Base-by-base conservation (phyloP, 495 filamentous ascomycete species). In the Podospora appendiculata region DNA sequence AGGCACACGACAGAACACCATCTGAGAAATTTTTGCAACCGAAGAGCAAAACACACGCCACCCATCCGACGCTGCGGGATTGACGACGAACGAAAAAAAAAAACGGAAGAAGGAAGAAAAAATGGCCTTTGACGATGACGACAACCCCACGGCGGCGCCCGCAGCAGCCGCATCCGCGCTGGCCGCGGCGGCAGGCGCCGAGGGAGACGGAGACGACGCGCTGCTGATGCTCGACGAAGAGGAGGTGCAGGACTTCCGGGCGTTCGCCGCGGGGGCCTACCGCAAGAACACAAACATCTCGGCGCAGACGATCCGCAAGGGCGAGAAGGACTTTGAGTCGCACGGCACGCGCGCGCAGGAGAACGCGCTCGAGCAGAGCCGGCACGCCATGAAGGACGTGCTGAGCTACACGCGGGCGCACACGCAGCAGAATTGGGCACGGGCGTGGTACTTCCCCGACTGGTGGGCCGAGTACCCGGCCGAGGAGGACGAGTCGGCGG, bases 251-350 rank as follows among this genome's bases (percentile, higher is more conserved):
- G 36, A 38, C 36, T 38, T 38, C 7, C 36, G 36, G 10, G 13
- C 9, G 3, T 38, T 38, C 8, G 13, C 36, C 10, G 13, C 25
- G 2, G 25, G 25, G 2, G 25, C 25, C 45, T 81, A 79, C 55
- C 67, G 74, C 19, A 67, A 70, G 50, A 67, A 65, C 41, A 52
- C 55, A 14, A 54, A 68, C 48, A 61, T 74, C 13, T 68, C 68
- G 7, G 67, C 71, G 18, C 71, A 71, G 62, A 65, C 70, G 5
- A 68, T 77, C 48, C 71, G 74, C 16, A 66, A 64, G 40, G 93
- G 93, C 45, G 88, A 93, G 63, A 98, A 98, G 66, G 93, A 98
- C 73, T 98, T 96, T 67, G 93, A 96, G 69, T 81, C 87, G 12
- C 88, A 97, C 66, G 88, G 86, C 51, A 97, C 93, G 12, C 72